Percentiles rank a stretch among this genome's conserved stretches.
Conservation (phyloP, 352 stramenopile species). For the Plasmopara halstedii region DNA sequence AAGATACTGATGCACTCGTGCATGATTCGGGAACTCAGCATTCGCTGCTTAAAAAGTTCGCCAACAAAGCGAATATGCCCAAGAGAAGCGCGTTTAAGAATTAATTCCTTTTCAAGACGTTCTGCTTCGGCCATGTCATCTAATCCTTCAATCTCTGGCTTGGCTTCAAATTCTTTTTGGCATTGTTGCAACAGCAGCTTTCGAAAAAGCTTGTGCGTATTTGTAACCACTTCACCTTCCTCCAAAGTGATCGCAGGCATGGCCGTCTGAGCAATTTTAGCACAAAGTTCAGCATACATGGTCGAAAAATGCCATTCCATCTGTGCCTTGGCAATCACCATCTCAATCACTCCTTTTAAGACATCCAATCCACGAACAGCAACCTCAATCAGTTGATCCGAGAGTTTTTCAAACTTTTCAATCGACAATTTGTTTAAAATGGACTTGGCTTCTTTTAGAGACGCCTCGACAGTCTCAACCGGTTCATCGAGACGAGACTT, state of each 20-base stretch:
- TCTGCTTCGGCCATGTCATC: constrained; percentile 47
- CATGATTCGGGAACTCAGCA: constrained; percentile 94
- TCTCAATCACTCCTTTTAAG: constrained; percentile 84
- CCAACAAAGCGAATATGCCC: constrained; percentile 96
- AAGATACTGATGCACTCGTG: constrained; percentile 83
- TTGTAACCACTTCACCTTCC: constrained; percentile 47
- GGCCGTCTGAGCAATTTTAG: constrained; percentile 84
- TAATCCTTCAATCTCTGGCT: constrained; percentile 64
- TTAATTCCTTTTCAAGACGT: constrained; percentile 64
- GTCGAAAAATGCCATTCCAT: constrained; percentile 94
- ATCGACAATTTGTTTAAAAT: constrained; percentile 97
- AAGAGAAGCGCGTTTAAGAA: constrained; percentile 75
- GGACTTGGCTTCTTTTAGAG: constrained; percentile 82
- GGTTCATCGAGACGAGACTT: constrained; percentile 48
- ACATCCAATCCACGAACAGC: constrained; percentile 78
- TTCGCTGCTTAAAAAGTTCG: constrained; percentile 93
- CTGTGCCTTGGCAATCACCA: constrained; percentile 94
- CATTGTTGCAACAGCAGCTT: constrained; percentile 89
- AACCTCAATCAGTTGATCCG: constrained; percentile 86
- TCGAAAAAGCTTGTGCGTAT: constrained; percentile 90
- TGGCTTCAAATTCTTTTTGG: constrained; percentile 92
- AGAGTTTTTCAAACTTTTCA: constrained; percentile 96
- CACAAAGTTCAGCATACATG: constrained; percentile 95
- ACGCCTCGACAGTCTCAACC: constrained; percentile 51
- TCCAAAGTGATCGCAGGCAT: constrained; percentile 71